Evolutionary conservation across 352 stramenopile genomes (phyloP).

Genomic region (Pythium aquatile): DNA sequence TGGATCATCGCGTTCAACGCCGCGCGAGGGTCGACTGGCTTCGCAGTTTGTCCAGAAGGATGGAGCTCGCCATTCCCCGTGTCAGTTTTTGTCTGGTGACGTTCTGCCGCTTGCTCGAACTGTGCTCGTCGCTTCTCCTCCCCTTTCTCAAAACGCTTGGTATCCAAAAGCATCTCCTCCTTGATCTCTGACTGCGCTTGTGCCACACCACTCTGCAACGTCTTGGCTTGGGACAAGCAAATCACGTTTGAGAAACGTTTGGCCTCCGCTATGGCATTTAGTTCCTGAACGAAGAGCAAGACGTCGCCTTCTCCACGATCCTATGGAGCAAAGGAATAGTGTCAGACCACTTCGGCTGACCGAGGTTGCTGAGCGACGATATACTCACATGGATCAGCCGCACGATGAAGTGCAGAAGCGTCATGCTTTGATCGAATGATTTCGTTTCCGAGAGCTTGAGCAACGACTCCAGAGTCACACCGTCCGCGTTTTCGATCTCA

Average conservation of each 20-base stretch:
- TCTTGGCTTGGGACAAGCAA: constrained; percentile 52
- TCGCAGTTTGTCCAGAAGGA: neutral
- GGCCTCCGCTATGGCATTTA: constrained; percentile 46
- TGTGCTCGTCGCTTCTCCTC: constrained; percentile 25
- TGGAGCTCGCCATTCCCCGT: neutral
- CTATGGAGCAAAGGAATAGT: constrained; percentile 22
- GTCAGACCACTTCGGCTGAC: neutral
- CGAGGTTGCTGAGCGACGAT: neutral
- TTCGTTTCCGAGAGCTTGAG: constrained; percentile 87
- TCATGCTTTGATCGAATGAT: constrained; percentile 69
- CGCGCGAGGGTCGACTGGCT: neutral
- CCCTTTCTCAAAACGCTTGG: constrained; percentile 50
- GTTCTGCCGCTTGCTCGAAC: neutral
- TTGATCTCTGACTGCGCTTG: constrained; percentile 70
- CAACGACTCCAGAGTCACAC: constrained; percentile 69
- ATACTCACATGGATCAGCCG: constrained; percentile 69
- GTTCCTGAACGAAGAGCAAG: constrained; percentile 62
- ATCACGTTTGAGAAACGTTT: constrained; percentile 73
- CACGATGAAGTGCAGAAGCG: constrained; percentile 75
- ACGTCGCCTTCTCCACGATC: constrained; percentile 72
- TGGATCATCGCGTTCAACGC: constrained; percentile 1
- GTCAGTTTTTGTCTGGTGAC: neutral
- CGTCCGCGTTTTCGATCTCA: constrained; percentile 61
- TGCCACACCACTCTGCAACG: constrained; percentile 46
- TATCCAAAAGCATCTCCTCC: constrained; percentile 62